Conservation (phyloP, 495 filamentous ascomycete genomes). For the Lasiosphaeria ovina region DNA sequence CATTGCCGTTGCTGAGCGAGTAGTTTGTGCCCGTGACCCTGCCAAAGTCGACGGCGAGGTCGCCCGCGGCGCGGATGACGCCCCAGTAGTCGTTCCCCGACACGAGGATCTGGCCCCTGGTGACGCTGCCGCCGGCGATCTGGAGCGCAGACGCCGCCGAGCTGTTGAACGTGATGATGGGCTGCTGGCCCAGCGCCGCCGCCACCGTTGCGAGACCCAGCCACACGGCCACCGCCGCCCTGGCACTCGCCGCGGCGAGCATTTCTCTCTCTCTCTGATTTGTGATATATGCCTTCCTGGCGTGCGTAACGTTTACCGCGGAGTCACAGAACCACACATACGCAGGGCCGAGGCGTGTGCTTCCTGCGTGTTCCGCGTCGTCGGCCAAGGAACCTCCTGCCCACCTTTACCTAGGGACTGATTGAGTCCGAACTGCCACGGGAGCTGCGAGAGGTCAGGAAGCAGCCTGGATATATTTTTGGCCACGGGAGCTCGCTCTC, state of each 20-base stretch:
- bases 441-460: too few relatives aligned
- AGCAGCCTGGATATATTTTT: too few relatives aligned
- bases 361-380: too few relatives aligned
- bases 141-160: conserved; percentile 37
- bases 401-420: too few relatives aligned
- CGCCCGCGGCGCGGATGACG: conserved; percentile 63
- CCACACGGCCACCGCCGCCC: conserved; percentile 24
- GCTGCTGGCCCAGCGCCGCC: conserved; percentile 54
- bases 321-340: background rate
- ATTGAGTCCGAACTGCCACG: too few relatives aligned
- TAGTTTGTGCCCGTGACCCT: conserved; percentile 63
- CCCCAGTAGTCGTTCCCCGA: conserved; percentile 61
- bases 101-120: conserved; percentile 50
- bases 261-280: conserved; percentile 17
- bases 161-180: conserved; percentile 50
- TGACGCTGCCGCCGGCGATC: conserved; percentile 44
- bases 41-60: conserved; percentile 69
- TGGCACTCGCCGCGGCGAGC: conserved; percentile 18
- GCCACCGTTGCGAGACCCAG: conserved; percentile 31
- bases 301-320: too few relatives aligned
- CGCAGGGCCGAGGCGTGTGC: background rate
- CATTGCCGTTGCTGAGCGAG: conserved; percentile 50
- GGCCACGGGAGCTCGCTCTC: too few relatives aligned
- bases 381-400: too few relatives aligned
- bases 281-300: too few relatives aligned